Evolutionary conservation across 805 yeast genomes (phyloP), one percentile per base, ranked within the genome.

Genomic region (Ascoidea asiatica): DNA sequence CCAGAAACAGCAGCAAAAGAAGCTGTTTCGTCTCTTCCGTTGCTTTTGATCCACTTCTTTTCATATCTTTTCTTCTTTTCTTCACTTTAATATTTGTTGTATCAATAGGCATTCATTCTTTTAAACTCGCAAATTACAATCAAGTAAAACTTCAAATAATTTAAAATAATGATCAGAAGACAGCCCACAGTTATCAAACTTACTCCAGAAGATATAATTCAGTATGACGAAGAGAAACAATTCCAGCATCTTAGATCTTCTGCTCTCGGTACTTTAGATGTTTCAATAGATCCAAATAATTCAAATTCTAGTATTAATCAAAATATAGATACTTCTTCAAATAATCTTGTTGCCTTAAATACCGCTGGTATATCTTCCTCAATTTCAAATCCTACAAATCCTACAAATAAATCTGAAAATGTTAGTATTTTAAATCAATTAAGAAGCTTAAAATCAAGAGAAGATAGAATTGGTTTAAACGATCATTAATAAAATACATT

Each of bases 151-250:
- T 37, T n/a, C 19, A 36, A n/a, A 21, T 33, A 43, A 19, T 19
- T 8, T 20, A 44, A 19, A 17, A 81, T 82, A 90, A 63, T 82
- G 13, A 40, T 49, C 39, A 69, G 89, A 61, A 67, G 88, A 57
- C 81, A 77, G 17, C 82, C 89, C 4, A 81, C 90, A 0, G 69
- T 77, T 1, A 75, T 82, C 44, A 70, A 71, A 46, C 66, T 82
- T 41, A 73, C 79, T 0, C 82, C 84, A 0, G 87, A 81, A 50
- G 92, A 82, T 52, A 71, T 82, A 11, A 43, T 54, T 18, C 56
- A 50, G 29, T 59, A 59, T 42, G 63, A 60, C 38, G 61, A 58
- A 11, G 60, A 56, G 43, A 23, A 23, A 11, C 33, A 23, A 11
- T 23, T 23, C 11, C 33, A 23, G 33, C 33, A 7, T 11, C 11